phyloP scores from a whole-genome alignment of 768 basidiomycete species.

The Roridomyces roridus region DNA sequence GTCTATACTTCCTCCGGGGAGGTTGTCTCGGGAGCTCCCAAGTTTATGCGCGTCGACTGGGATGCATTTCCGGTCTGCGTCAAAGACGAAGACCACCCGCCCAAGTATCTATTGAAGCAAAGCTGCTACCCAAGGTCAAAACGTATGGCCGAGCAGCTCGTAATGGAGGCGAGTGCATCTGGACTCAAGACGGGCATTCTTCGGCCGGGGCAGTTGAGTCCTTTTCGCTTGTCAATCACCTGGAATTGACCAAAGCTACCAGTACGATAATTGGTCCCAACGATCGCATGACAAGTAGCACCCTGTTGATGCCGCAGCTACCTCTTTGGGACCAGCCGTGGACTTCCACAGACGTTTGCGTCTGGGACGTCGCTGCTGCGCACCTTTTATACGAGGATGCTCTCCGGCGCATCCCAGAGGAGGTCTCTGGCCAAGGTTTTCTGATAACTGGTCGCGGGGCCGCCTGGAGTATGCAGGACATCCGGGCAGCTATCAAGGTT shows the following conservation, averaged over 20 bases:
- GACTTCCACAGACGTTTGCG: conserved; percentile 37
- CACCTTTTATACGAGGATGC: conserved; percentile 40
- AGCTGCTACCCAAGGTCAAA: conserved; percentile 65
- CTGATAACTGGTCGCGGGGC: conserved; percentile 39
- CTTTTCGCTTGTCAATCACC: background rate
- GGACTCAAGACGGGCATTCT: conserved; percentile 51
- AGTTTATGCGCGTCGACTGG: conserved; percentile 38
- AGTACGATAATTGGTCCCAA: conserved; percentile 43
- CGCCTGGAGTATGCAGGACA: conserved; percentile 36
- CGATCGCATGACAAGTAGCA: conserved; percentile 36
- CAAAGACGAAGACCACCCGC: conserved; percentile 56
- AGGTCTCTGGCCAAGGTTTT: conserved; percentile 39
- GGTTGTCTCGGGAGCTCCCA: conserved; percentile 46
- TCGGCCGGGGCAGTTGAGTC: conserved; percentile 38
- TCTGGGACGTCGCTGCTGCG: conserved; percentile 43
- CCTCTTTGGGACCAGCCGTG: conserved; percentile 38
- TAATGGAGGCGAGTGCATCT: conserved; percentile 57
- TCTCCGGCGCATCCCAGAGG: conserved; percentile 27
- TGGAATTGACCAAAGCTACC: background rate
- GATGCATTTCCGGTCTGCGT: conserved; percentile 32
- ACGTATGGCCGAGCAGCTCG: conserved; percentile 56
- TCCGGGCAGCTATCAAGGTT: conserved; percentile 39
- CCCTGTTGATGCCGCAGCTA: conserved; percentile 36
- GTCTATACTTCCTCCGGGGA: conserved; percentile 54
- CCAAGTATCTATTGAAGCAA: conserved; percentile 37